A percentile compares a stretch with the other conserved stretches of the same genome.
These are phyloP conservation scores for Penstemon barbatus DNA, from an alignment of 257 asterid species.

Conservation along the genomic window DNA sequence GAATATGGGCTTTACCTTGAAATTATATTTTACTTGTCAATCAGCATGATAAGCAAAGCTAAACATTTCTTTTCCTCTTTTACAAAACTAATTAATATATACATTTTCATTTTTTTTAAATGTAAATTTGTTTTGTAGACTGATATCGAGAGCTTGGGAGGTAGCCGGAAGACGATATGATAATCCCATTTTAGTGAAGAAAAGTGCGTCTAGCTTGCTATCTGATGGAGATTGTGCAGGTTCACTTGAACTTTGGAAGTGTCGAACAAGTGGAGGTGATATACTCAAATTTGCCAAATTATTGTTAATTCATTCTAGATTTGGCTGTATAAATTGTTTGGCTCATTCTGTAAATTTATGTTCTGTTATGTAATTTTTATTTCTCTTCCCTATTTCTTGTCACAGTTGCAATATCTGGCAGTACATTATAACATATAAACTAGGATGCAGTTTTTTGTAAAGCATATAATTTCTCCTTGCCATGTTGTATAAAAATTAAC, in stretches of 20 bases:
- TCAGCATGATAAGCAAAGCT: no score
- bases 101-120: no score
- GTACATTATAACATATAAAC: neutral
- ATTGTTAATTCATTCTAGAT: neutral
- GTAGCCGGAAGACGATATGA: constrained; percentile 70
- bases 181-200: constrained; percentile 63
- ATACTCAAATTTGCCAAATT: constrained; percentile 11
- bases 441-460: neutral
- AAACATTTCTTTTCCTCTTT: no score
- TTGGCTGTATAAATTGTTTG: neutral
- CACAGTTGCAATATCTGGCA: neutral
- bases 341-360: neutral
- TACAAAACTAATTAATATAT: no score
- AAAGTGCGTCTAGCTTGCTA: constrained; percentile 58
- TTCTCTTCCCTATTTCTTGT: neutral
- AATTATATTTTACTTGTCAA: no score
- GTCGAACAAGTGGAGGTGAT: constrained; percentile 77
- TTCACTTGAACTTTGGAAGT: constrained; percentile 64
- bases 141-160: constrained; percentile 79
- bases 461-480: neutral
- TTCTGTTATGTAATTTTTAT: neutral
- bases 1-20: neutral
- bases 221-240: constrained; percentile 40
- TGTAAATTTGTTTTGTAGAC: constrained; percentile 27
- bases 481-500: neutral